Percentiles rank a stretch among this genome's conserved stretches.
Conservation (phyloP, 2,329 filamentous ascomycete genomes). For the Cladosporium sp. region DNA sequence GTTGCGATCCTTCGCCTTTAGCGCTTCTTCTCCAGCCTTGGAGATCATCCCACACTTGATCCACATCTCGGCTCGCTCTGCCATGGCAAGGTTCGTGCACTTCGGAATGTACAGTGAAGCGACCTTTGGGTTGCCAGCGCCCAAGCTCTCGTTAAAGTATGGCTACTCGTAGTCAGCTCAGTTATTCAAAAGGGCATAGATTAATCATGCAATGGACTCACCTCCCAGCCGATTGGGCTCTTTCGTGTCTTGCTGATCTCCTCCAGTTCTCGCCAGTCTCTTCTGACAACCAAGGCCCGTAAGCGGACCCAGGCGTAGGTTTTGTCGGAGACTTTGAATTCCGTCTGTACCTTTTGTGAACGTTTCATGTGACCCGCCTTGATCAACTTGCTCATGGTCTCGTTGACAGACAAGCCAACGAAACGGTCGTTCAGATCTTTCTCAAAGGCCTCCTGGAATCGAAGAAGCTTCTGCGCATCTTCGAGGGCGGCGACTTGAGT, state of each 20-base stretch:
- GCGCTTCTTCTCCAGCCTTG: slow-evolving; percentile 87
- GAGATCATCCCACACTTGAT: slow-evolving; percentile 88
- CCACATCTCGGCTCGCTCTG: slow-evolving; percentile 83
- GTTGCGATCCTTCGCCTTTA: slow-evolving; percentile 72
- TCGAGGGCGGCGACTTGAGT: slow-evolving; percentile 72
- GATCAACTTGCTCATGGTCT: slow-evolving; percentile 87
- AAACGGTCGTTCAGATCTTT: slow-evolving; percentile 68
- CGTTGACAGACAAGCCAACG: slow-evolving; percentile 79
- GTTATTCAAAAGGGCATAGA: slow-evolving; percentile 1
- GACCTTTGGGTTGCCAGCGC: slow-evolving; percentile 83
- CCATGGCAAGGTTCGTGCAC: slow-evolving; percentile 65
- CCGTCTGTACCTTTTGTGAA: slow-evolving; percentile 80
- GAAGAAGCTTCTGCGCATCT: slow-evolving; percentile 73
- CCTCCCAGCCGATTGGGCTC: slow-evolving; percentile 95
- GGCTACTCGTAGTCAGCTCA: slow-evolving; percentile 52
- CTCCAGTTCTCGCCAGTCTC: slow-evolving; percentile 90
- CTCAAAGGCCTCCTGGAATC: slow-evolving; percentile 83
- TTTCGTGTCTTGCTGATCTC: slow-evolving; percentile 74
- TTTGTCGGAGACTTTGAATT: slow-evolving; percentile 91
- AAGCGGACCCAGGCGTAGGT: slow-evolving; percentile 84
- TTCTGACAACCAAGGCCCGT: slow-evolving; percentile 79
- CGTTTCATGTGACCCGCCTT: slow-evolving; percentile 76
- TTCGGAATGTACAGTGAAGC: slow-evolving; percentile 84
- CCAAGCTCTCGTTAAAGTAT: slow-evolving; percentile 84
- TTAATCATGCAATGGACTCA: slow-evolving; percentile 41